Conservation (phyloP, 352 stramenopile genomes). For the Pythium folliculosum region DNA sequence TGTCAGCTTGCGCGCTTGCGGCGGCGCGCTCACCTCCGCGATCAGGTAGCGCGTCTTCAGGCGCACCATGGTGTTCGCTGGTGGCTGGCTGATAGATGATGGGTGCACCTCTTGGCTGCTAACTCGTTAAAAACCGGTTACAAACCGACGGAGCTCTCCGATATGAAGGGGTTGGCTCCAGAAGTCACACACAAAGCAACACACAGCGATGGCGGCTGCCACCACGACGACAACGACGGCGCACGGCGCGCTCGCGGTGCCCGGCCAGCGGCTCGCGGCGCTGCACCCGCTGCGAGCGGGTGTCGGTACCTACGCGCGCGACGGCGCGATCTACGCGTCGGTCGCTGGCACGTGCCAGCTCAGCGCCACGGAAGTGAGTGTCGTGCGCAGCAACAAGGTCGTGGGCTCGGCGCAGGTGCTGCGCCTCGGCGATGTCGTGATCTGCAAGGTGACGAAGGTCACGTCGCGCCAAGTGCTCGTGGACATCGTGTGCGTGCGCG, state of each 20-base stretch:
- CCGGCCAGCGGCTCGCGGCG: conserved; percentile 55
- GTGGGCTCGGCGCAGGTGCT: conserved; percentile 75
- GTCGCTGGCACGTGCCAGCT: conserved; percentile 55
- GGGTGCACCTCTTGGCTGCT: conserved; percentile 4
- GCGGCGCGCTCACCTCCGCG: conserved; percentile 44
- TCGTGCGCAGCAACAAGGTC: conserved; percentile 50
- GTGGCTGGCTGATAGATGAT: conserved; percentile 23
- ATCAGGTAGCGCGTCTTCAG: conserved; percentile 80
- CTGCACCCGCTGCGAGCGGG: conserved; percentile 44
- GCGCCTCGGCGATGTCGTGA: conserved; percentile 60
- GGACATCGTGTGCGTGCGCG: conserved; percentile 72
- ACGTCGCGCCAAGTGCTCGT: conserved; percentile 74
- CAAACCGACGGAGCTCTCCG: background rate
- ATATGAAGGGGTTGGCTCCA: conserved; percentile 5
- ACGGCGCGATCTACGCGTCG: conserved; percentile 72
- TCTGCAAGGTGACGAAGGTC: conserved; percentile 71
- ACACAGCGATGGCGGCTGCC: too few species aligned
- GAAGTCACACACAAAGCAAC: background rate
- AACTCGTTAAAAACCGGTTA: conserved; percentile 11
- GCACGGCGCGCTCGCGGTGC: conserved; percentile 42
- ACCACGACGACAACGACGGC: conserved; percentile 6
- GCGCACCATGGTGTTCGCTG: too few species aligned
- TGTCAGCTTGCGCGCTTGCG: conserved; percentile 42
- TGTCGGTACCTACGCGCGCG: conserved; percentile 52
- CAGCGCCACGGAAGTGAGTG: conserved; percentile 41